Percentiles rank a stretch among this genome's conserved stretches.
phyloP scores from a whole-genome alignment of 768 basidiomycete species.

The Suillus clintonianus region DNA sequence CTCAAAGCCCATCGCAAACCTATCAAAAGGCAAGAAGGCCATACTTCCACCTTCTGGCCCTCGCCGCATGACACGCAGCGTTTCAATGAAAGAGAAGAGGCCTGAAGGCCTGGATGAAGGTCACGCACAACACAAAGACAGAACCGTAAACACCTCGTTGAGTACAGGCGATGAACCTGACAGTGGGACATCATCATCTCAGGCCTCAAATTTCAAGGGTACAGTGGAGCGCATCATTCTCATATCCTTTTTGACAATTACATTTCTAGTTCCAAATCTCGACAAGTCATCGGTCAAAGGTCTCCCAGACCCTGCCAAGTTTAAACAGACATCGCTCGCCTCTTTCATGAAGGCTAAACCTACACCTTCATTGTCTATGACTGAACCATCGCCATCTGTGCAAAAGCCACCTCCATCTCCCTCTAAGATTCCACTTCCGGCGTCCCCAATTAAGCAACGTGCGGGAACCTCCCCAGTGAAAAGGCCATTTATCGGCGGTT shows the following conservation, averaged over 20 bases:
- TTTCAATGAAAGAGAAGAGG: slow-evolving; percentile 26
- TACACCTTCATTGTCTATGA: slow-evolving; percentile 8
- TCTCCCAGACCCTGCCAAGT: slow-evolving; percentile 15
- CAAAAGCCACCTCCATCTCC: slow-evolving; percentile 17
- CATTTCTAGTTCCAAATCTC: slow-evolving; percentile 7
- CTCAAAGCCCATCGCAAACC: background rate
- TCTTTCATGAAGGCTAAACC: slow-evolving; percentile 21
- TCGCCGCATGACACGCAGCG: slow-evolving; percentile 29
- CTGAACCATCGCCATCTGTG: slow-evolving; percentile 10
- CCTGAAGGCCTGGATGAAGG: slow-evolving; percentile 3
- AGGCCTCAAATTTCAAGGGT: background rate
- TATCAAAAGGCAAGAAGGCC: slow-evolving; percentile 8
- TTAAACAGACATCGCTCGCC: slow-evolving; percentile 26
- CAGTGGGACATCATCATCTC: background rate
- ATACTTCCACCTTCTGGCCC: slow-evolving; percentile 5
- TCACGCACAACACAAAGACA: background rate
- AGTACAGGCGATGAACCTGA: background rate
- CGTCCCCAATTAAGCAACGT: slow-evolving; percentile 18
- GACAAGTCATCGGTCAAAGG: slow-evolving; percentile 13
- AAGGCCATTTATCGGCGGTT: background rate
- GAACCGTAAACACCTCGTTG: too few species aligned
- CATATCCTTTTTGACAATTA: background rate
- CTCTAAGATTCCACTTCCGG: slow-evolving; percentile 30
- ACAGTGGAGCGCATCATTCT: background rate
- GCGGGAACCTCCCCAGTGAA: slow-evolving; percentile 9